These are phyloP conservation scores for Nematodospora valgi DNA, from an alignment of 805 yeast species.

Conservation along the genomic window DNA sequence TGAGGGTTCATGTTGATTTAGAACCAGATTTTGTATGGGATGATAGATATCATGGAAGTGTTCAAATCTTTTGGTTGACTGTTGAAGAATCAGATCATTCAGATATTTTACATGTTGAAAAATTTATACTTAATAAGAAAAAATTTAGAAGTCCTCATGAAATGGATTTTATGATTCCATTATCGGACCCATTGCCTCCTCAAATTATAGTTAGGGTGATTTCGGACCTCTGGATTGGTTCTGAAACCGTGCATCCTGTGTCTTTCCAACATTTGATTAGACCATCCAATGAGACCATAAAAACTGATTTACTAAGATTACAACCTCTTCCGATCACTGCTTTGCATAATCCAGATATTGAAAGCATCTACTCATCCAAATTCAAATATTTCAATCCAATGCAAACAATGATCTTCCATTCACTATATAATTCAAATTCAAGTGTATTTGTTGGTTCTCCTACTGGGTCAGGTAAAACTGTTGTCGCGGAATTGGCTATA, in stretches of 20 bases:
- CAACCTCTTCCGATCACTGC: constrained; percentile 88
- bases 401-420: constrained; percentile 96
- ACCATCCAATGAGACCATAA: constrained; percentile 83
- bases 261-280: constrained; percentile 88
- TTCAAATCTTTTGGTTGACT: constrained; percentile 87
- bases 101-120: constrained; percentile 76
- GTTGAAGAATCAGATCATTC: constrained; percentile 83
- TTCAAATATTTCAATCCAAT: constrained; percentile 94
- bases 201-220: constrained; percentile 77
- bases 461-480: constrained; percentile 97
- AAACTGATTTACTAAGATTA: constrained; percentile 73
- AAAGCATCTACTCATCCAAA: constrained; percentile 59
- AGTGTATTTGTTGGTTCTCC: constrained; percentile 95
- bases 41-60: constrained; percentile 70
- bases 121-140: constrained; percentile 61
- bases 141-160: constrained; percentile 57
- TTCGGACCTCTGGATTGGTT: constrained; percentile 88
- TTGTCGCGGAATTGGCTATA: constrained; percentile 93
- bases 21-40: constrained; percentile 88
- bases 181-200: constrained; percentile 84
- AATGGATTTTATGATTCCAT: constrained; percentile 89
- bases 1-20: constrained; percentile 70
- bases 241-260: constrained; percentile 70
- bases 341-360: constrained; percentile 62
- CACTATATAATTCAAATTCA: constrained; percentile 73